A percentile compares a stretch with the other conserved stretches of the same genome.
phyloP scores from a whole-genome alignment of 352 stramenopile species.

The Phytophthora meadii region DNA sequence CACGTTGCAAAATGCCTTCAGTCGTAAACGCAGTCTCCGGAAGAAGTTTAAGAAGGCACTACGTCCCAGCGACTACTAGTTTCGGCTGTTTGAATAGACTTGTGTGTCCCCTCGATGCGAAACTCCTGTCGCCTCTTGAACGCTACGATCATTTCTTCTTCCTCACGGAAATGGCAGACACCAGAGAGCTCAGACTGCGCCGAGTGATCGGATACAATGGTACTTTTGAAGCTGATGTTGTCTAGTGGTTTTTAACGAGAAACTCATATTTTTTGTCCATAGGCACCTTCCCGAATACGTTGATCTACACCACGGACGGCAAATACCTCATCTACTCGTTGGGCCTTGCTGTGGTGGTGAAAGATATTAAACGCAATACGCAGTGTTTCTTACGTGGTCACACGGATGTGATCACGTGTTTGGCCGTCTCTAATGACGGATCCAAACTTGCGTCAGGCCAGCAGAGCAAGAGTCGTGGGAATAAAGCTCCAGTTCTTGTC shows the following conservation, averaged over 20 bases:
- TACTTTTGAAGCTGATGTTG: constrained; percentile 24
- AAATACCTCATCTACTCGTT: constrained; percentile 89
- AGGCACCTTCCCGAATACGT: constrained; percentile 72
- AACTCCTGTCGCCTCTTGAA: constrained; percentile 29
- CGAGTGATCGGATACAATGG: constrained; percentile 87
- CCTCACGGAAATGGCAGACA: constrained; percentile 58
- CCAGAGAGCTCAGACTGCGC: constrained; percentile 76
- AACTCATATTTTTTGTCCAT: neutral
- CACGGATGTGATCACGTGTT: constrained; percentile 92
- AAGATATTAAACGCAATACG: constrained; percentile 73
- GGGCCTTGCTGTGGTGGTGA: constrained; percentile 85
- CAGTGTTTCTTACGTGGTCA: constrained; percentile 94
- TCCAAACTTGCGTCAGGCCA: constrained; percentile 91
- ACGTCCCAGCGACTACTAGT: constrained; percentile 21
- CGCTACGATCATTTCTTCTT: constrained; percentile 7
- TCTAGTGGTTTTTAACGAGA: constrained; percentile 1
- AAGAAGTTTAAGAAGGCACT: constrained; percentile 80
- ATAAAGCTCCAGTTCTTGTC: constrained; percentile 94
- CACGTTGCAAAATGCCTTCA: constrained; percentile 75
- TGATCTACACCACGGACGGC: constrained; percentile 84
- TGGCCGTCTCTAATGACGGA: constrained; percentile 93
- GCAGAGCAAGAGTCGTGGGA: constrained; percentile 92
- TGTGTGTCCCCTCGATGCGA: constrained; percentile 19
- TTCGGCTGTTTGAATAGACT: constrained; percentile 16
- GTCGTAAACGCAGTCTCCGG: constrained; percentile 79